Conservation (phyloP, 2,329 filamentous ascomycete species). For the Helotiales sp. region DNA sequence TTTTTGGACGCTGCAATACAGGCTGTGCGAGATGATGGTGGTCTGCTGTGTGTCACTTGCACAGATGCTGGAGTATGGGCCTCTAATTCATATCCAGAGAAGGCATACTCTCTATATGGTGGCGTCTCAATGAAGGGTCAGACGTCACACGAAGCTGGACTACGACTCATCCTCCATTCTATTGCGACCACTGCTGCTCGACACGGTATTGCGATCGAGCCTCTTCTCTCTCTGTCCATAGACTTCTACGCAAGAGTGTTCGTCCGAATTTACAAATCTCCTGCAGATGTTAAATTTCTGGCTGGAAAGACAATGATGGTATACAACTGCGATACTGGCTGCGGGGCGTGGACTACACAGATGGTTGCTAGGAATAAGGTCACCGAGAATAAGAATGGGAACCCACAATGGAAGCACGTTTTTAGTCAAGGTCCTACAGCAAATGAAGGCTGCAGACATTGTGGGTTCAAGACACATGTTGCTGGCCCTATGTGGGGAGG, state of each 20-base stretch:
- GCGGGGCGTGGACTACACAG: constrained; percentile 88
- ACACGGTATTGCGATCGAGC: constrained; percentile 87
- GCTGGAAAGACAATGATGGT: constrained; percentile 91
- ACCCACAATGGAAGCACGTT: constrained; percentile 71
- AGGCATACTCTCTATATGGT: constrained; percentile 91
- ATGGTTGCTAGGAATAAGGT: constrained; percentile 70
- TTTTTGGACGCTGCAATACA: constrained; percentile 93
- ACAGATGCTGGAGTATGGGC: constrained; percentile 96
- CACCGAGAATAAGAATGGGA: constrained; percentile 68
- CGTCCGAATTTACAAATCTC: constrained; percentile 76
- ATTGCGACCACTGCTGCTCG: constrained; percentile 78
- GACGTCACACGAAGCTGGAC: constrained; percentile 84
- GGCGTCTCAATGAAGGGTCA: constrained; percentile 82
- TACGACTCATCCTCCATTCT: constrained; percentile 82
- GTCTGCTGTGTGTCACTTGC: constrained; percentile 91
- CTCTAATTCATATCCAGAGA: constrained; percentile 91
- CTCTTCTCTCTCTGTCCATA: constrained; percentile 87
- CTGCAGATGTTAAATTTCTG: constrained; percentile 84
- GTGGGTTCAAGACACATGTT: constrained; percentile 81
- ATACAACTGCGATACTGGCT: constrained; percentile 88
- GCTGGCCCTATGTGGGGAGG: constrained; percentile 95
- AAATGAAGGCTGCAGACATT: constrained; percentile 73
- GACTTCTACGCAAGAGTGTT: constrained; percentile 95
- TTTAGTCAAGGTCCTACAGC: constrained; percentile 70
- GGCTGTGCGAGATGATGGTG: constrained; percentile 78